phyloP scores from a whole-genome alignment of 768 basidiomycete species.

The Termitomyces eurrhizus region DNA sequence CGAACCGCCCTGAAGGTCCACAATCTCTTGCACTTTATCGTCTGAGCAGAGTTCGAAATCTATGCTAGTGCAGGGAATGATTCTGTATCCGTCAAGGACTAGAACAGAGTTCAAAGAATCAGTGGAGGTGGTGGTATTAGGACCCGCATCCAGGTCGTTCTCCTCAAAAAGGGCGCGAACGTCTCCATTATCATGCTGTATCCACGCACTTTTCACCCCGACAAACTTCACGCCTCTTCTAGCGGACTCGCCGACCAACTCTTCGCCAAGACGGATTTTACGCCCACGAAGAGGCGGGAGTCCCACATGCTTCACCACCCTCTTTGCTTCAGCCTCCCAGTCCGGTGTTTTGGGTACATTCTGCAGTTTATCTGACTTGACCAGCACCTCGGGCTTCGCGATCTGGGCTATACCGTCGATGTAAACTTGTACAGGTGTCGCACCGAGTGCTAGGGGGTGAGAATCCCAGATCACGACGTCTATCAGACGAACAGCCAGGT shows the following conservation, averaged over 20 bases:
- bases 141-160: constrained; percentile 10
- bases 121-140: neutral
- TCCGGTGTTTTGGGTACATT: constrained; percentile 48
- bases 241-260: neutral
- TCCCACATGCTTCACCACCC: constrained; percentile 59
- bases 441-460: constrained; percentile 74
- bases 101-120: constrained; percentile 30
- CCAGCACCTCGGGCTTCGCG: constrained; percentile 25
- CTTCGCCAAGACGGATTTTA: constrained; percentile 14
- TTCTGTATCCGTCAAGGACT: constrained; percentile 45
- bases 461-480: constrained; percentile 65
- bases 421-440: constrained; percentile 77
- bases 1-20: constrained; percentile 65
- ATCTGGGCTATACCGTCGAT: constrained; percentile 80
- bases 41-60: constrained; percentile 5
- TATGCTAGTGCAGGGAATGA: constrained; percentile 39
- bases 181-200: constrained; percentile 14
- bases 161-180: constrained; percentile 20
- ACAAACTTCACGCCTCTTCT: constrained; percentile 45
- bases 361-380: constrained; percentile 50
- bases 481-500: constrained; percentile 9
- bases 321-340: constrained; percentile 57
- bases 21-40: constrained; percentile 13
- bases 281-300: constrained; percentile 59
- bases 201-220: constrained; percentile 43